Conservation (phyloP, 345 rosid genomes). For the Hibiscus syriacus region DNA sequence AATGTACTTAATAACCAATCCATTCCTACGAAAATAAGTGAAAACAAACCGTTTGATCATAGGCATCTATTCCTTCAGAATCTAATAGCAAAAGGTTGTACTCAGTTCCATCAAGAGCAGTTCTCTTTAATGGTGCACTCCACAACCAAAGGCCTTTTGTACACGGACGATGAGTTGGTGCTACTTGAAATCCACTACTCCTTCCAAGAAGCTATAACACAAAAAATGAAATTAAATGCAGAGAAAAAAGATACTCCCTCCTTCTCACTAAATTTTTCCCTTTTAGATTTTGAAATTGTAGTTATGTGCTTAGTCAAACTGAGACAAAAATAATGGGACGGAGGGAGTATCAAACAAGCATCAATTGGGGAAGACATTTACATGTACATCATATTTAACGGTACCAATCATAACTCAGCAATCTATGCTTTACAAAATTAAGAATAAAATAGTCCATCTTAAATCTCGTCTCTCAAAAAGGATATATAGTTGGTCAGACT, state of each 20-base stretch:
- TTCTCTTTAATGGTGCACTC: constrained; percentile 90
- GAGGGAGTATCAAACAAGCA: not conserved
- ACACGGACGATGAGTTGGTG: constrained; percentile 91
- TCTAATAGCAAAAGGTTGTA: constrained; percentile 85
- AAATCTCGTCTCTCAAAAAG: not conserved
- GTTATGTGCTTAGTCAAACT: no score
- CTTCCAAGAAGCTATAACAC: constrained; percentile 86
- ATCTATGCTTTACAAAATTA: not conserved
- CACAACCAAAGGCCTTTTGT: constrained; percentile 99
- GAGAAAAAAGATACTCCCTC: no score
- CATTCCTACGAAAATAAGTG: not conserved
- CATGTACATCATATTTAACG: not conserved
- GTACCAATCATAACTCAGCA: not conserved
- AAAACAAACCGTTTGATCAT: constrained; percentile 82
- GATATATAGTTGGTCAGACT: not conserved
- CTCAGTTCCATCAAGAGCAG: constrained; percentile 87
- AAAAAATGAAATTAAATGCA: not conserved
- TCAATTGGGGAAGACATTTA: not conserved
- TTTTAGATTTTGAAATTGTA: no score
- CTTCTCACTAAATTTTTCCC: no score
- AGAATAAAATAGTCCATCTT: not conserved
- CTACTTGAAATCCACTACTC: constrained; percentile 97
- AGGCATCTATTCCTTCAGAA: constrained; percentile 97
- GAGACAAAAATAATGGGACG: no score
- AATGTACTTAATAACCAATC: not conserved